Conservation (phyloP, 768 basidiomycete species). For the Phlebiopsis gigantea region DNA sequence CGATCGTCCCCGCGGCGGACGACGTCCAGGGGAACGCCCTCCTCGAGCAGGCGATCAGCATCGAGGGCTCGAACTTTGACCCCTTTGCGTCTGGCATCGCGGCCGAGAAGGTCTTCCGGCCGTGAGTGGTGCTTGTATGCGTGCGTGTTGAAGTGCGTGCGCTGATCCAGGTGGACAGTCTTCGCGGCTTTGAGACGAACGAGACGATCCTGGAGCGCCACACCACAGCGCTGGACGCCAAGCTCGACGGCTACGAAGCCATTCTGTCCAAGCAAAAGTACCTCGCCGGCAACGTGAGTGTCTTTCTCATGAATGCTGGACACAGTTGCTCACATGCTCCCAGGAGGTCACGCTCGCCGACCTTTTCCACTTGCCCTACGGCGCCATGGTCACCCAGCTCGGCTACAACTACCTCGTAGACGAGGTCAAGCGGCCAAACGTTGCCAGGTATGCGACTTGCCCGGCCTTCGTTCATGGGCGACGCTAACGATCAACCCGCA, state of each 20-base stretch:
- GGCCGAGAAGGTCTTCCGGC: conserved; percentile 46
- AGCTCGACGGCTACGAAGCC: conserved; percentile 47
- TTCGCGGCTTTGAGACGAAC: conserved; percentile 27
- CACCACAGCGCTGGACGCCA: background rate
- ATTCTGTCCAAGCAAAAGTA: conserved; percentile 44
- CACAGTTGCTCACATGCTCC: background rate
- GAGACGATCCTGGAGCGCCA: conserved; percentile 22
- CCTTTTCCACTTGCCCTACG: conserved; percentile 51
- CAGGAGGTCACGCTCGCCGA: conserved; percentile 51
- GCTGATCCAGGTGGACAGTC: background rate
- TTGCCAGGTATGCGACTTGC: conserved; percentile 18
- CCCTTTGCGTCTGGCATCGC: conserved; percentile 36
- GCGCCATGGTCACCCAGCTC: conserved; percentile 20
- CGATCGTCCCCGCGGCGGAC: conserved; percentile 39
- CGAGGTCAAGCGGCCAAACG: conserved; percentile 32
- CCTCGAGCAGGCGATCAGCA: conserved; percentile 36
- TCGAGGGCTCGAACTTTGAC: conserved; percentile 53
- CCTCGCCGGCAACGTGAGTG: conserved; percentile 28
- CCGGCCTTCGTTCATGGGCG: too few species aligned
- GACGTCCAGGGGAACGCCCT: conserved; percentile 34
- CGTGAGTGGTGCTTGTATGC: conserved; percentile 29
- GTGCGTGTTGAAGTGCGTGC: background rate
- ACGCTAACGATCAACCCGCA: conserved; percentile 7
- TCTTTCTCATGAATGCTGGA: background rate
- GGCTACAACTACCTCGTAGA: conserved; percentile 29